Conservation (phyloP, 108 stramenopile species). For the Parietichytrium sp. region DNA sequence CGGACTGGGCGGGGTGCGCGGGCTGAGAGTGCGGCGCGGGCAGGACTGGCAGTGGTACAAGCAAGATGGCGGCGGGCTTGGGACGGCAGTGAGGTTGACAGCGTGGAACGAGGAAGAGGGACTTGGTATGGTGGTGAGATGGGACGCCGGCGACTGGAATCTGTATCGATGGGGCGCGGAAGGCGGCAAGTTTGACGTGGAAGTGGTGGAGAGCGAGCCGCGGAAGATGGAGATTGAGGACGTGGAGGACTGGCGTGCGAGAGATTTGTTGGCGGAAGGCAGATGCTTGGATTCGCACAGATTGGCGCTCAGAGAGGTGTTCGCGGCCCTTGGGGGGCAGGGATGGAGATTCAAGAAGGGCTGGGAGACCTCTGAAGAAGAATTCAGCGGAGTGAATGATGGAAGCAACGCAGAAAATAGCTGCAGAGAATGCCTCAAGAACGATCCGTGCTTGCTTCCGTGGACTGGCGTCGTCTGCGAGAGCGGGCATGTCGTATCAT, state of each 20-base stretch:
- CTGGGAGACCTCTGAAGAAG: background rate
- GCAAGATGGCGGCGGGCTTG: background rate
- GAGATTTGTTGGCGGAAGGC: background rate
- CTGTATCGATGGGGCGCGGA: slow-evolving; percentile 35
- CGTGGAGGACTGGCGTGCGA: background rate
- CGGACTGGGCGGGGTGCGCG: too few species aligned
- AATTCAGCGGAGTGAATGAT: background rate
- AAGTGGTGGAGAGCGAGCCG: background rate
- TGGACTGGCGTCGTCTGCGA: slow-evolving; percentile 23
- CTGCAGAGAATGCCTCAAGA: too few species aligned
- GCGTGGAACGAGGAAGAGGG: background rate
- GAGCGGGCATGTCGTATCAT: background rate
- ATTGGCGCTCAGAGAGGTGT: too few species aligned
- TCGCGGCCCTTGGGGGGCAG: too few species aligned
- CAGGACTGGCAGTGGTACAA: slow-evolving; percentile 25
- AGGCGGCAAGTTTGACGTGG: background rate
- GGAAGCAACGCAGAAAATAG: background rate
- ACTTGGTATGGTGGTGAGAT: background rate
- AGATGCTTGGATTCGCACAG: background rate
- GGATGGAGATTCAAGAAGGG: background rate
- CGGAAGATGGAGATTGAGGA: background rate
- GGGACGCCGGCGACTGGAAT: slow-evolving; percentile 1
- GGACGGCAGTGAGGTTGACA: background rate
- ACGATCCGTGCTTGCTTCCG: background rate
- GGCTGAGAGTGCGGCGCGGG: slow-evolving; percentile 8